These are phyloP conservation scores for Podila clonocystis DNA, from an alignment of 192 early-diverging fungal genomes.

Conservation along the genomic window DNA sequence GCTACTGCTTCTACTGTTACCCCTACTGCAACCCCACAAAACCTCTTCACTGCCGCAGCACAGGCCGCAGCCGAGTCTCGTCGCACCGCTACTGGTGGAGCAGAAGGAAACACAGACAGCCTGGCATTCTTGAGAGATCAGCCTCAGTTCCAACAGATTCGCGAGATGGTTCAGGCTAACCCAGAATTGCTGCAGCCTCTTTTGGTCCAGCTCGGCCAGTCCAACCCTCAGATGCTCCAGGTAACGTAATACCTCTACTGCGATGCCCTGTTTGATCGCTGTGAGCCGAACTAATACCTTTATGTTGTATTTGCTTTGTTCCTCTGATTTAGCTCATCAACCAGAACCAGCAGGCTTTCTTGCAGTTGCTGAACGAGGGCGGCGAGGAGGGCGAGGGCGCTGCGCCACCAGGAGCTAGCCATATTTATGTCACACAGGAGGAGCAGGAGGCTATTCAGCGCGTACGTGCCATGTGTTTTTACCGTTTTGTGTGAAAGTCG, in stretches of 20 bases:
- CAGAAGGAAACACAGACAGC: slow-evolving; percentile 52
- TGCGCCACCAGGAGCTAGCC: slow-evolving; percentile 59
- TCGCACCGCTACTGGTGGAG: slow-evolving; percentile 38
- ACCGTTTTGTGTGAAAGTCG: not conserved
- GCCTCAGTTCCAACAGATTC: slow-evolving; percentile 93
- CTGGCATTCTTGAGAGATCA: slow-evolving; percentile 72
- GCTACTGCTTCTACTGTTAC: not conserved
- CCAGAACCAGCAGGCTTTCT: slow-evolving; percentile 81
- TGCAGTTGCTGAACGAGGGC: slow-evolving; percentile 76
- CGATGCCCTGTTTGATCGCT: slow-evolving; percentile 56
- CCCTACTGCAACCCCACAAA: slow-evolving; percentile 48
- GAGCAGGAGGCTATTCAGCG: slow-evolving; percentile 92
- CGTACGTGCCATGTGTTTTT: slow-evolving; percentile 54
- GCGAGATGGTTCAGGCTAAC: slow-evolving; percentile 85
- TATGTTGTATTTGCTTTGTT: not conserved
- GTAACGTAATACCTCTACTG: slow-evolving; percentile 7
- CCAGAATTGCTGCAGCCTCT: slow-evolving; percentile 89
- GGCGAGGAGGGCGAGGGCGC: slow-evolving; percentile 66
- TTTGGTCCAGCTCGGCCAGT: slow-evolving; percentile 82
- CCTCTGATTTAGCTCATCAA: slow-evolving; percentile 62
- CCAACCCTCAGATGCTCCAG: slow-evolving; percentile 86
- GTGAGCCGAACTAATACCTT: not conserved
- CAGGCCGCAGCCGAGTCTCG: slow-evolving; percentile 54
- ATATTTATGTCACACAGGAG: slow-evolving; percentile 86
- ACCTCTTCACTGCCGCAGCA: slow-evolving; percentile 70